These are phyloP conservation scores for Jatropha podagrica DNA, from an alignment of 441 rosid genomes.

Conservation along the genomic window DNA sequence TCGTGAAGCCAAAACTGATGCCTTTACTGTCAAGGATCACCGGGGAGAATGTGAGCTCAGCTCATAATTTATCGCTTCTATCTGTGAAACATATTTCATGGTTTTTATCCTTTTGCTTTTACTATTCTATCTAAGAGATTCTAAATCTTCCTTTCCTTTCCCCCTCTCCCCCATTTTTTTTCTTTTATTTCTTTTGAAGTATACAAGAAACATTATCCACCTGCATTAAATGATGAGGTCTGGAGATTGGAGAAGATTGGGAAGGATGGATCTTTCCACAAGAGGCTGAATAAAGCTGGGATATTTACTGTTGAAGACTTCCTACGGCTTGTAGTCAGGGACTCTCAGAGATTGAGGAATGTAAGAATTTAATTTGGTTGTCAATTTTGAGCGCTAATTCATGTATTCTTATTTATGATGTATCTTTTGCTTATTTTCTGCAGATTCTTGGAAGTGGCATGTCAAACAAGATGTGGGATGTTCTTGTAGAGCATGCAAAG, in stretches of 20 bases:
- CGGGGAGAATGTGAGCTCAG: constrained; percentile 83
- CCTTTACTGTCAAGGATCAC: constrained; percentile 90
- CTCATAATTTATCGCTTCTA: constrained; percentile 15
- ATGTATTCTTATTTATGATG: constrained; percentile 8
- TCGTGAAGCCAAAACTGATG: constrained; percentile 92
- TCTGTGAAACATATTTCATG: neutral
- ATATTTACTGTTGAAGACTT: constrained; percentile 74
- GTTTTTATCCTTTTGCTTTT: neutral
- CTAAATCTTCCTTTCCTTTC: constrained; percentile 5
- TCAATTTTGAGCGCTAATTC: constrained; percentile 17
- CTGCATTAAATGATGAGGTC: constrained; percentile 75
- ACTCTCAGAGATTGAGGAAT: constrained; percentile 65
- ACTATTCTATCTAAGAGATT: neutral
- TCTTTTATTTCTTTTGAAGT: constrained; percentile 34
- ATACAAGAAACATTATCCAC: constrained; percentile 95
- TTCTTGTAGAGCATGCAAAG: constrained; percentile 82
- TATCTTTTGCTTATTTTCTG: constrained; percentile 20
- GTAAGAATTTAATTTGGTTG: constrained; percentile 46
- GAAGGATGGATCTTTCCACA: constrained; percentile 91
- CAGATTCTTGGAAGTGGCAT: constrained; percentile 95
- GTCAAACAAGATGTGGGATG: constrained; percentile 97
- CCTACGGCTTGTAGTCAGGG: constrained; percentile 67
- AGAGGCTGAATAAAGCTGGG: constrained; percentile 67
- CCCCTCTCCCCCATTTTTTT: neutral
- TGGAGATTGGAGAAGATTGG: constrained; percentile 97